Evolutionary conservation across 495 filamentous ascomycete genomes (phyloP).

Genomic region (Letharia columbiana): DNA sequence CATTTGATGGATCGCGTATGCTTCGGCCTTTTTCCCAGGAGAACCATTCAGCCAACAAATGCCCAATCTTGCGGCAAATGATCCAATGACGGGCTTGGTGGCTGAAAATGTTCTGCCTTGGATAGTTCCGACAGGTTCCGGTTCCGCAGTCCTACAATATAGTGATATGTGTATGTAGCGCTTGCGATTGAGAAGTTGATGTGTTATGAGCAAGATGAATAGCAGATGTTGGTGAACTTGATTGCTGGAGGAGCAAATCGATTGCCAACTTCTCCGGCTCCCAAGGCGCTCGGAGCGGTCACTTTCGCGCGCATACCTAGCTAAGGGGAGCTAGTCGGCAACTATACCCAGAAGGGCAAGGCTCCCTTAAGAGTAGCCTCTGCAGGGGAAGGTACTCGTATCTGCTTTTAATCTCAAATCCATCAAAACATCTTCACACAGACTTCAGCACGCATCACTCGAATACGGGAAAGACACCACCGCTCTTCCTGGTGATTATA

Average conservation of each 20-base stretch:
- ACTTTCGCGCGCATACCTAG: neutral
- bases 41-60: conserved; percentile 7
- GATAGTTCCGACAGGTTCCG: neutral
- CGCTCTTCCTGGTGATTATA: neutral
- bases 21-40: neutral
- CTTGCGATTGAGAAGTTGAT: neutral
- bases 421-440: neutral
- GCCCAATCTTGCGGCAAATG: conserved; percentile 24
- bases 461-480: no score
- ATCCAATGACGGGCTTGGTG: conserved; percentile 14
- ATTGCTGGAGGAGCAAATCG: neutral
- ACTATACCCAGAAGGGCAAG: neutral
- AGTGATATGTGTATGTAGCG: neutral
- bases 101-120: conserved; percentile 2
- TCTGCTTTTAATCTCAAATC: neutral
- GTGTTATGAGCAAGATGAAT: neutral
- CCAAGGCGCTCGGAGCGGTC: neutral
- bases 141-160: neutral
- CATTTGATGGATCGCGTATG: conserved; percentile 13
- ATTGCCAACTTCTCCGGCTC: neutral
- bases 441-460: neutral
- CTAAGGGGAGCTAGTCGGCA: neutral
- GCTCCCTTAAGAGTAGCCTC: neutral
- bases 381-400: neutral
- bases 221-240: neutral